Base-by-base conservation (phyloP, 192 early-diverging fungal species). In the Coemansia guatemalensis region DNA sequence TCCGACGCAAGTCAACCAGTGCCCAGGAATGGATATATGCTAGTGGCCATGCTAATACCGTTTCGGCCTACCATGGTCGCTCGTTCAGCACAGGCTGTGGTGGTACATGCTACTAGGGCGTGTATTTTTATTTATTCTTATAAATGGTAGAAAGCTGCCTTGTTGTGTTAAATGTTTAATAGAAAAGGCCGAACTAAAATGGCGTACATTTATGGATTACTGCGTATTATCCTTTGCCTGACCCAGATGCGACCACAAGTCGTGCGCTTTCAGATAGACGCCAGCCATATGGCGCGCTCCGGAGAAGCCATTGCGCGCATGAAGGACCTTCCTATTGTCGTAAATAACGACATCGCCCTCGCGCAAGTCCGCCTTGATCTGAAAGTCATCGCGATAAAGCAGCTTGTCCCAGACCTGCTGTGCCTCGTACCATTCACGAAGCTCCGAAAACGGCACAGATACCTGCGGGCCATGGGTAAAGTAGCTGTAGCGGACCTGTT, bases 251-350 rank as follows among this genome's bases (percentile, higher is more conserved):
- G 39, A 32, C 82, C 81, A 82, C 57, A 77, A 57, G 52, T 82
- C 81, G 1, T 55, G 8, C 12, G 66, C 49, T 5, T 52, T 32
- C n/a, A 82, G 60, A 17, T 82, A 82, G 5, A 82, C 81, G 1
- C 81, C 81, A 25, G 75, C 72, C 74, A 82, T 77, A 44, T 77
- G 74, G 47, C 81, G 74, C n/a, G 72, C 66, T 1, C 81, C 81
- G 0, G 50, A 39, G 49, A 82, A 82, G 12, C 75, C 74, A 48
- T 77, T 82, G 53, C 81, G 74, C n/a, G 81, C 81, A 27, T 82
- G 81, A 9, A 82, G 60, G 20, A 82, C 73, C 61, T 75, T 77
- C 27, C 60, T 35, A 51, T 82, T 82, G 59, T 82, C 77, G 52
- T 82, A 82, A 3, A 82, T 77, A 20, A 82, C 81, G 26, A 82